Conservation (phyloP, 1,284 basidiomycete genomes). For the Tilletiopsis washingtonensis region DNA sequence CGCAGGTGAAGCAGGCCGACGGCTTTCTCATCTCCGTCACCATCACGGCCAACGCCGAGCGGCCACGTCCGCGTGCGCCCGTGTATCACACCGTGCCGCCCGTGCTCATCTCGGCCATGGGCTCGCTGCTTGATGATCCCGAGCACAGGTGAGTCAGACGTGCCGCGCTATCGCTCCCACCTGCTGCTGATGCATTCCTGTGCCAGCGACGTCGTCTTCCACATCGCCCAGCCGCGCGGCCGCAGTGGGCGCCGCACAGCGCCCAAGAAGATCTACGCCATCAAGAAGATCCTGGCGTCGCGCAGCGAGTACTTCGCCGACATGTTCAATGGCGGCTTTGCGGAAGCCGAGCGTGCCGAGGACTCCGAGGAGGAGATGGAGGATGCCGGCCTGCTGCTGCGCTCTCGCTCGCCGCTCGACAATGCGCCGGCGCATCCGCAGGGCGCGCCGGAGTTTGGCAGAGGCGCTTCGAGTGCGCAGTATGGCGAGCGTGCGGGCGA, state of each 20-base stretch:
- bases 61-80: slow-evolving; percentile 20
- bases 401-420: no score
- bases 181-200: background rate
- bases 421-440: slow-evolving; percentile 5
- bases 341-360: slow-evolving; percentile 35
- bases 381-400: background rate
- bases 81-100: slow-evolving; percentile 58
- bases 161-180: background rate
- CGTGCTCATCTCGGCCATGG: slow-evolving; percentile 61
- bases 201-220: slow-evolving; percentile 29
- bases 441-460: no score
- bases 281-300: slow-evolving; percentile 47
- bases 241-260: slow-evolving; percentile 10
- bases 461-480: no score
- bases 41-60: slow-evolving; percentile 58
- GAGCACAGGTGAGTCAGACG: slow-evolving; percentile 55
- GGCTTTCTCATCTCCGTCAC: slow-evolving; percentile 69
- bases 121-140: slow-evolving; percentile 67
- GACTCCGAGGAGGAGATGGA: slow-evolving; percentile 24
- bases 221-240: slow-evolving; percentile 17
- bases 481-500: no score
- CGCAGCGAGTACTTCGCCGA: slow-evolving; percentile 47
- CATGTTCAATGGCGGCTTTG: slow-evolving; percentile 42
- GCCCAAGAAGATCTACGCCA: slow-evolving; percentile 45
- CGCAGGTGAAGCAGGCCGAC: slow-evolving; percentile 55